Percentiles rank a stretch among this genome's conserved stretches.
These are phyloP conservation scores for Amylocarpus encephaloides DNA, from an alignment of 2,329 filamentous ascomycete genomes.

Conservation along the genomic window DNA sequence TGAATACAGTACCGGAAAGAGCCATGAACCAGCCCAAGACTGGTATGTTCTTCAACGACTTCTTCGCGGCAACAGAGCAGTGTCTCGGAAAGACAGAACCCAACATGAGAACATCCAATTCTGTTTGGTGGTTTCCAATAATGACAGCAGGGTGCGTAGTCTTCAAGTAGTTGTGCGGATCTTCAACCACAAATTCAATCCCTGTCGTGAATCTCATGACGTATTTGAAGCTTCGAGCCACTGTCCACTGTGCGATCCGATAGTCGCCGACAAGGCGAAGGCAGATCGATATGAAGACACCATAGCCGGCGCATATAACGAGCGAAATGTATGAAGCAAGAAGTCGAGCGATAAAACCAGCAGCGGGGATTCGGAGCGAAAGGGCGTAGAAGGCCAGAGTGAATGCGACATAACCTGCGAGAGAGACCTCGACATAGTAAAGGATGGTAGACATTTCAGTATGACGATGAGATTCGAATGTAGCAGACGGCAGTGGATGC, in stretches of 20 bases:
- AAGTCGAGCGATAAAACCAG: slow-evolving; percentile 62
- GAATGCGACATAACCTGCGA: slow-evolving; percentile 46
- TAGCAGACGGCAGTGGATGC: too few relatives aligned
- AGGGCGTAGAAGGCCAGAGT: slow-evolving; percentile 55
- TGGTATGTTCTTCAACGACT: slow-evolving; percentile 69
- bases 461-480: background rate
- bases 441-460: slow-evolving; percentile 28
- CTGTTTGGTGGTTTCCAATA: slow-evolving; percentile 91
- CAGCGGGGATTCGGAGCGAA: slow-evolving; percentile 50
- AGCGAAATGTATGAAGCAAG: slow-evolving; percentile 61
- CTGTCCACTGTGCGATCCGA: slow-evolving; percentile 79
- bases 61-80: slow-evolving; percentile 91
- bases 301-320: slow-evolving; percentile 59
- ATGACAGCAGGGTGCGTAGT: slow-evolving; percentile 78
- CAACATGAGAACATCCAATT: slow-evolving; percentile 89
- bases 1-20: slow-evolving; percentile 85
- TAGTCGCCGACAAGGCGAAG: slow-evolving; percentile 67
- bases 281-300: slow-evolving; percentile 65
- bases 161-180: slow-evolving; percentile 48
- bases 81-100: slow-evolving; percentile 84
- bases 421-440: slow-evolving; percentile 38
- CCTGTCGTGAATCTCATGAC: slow-evolving; percentile 70
- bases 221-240: slow-evolving; percentile 72
- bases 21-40: slow-evolving; percentile 94
- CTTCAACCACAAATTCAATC: slow-evolving; percentile 68